Evolutionary conservation across 2,329 filamentous ascomycete genomes (phyloP), one percentile per base, ranked within the genome.

Genomic region (Talaromyces albobiverticillius): DNA sequence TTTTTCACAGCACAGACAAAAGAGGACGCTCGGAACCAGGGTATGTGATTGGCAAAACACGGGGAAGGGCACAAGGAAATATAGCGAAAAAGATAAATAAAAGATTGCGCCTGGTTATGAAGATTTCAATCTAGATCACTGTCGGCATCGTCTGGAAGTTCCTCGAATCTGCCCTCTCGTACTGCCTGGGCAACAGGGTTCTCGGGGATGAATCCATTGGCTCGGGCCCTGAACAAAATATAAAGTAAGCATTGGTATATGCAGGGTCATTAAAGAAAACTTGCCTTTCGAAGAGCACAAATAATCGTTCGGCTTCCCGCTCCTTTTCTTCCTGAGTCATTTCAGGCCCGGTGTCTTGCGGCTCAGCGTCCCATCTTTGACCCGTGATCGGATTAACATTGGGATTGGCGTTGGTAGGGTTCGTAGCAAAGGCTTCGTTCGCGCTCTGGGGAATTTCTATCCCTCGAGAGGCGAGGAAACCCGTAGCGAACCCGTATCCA

Each of bases 311-410:
- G 0, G 92, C 93, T 67, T 99, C 94, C 55, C 89, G 80, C 70
- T 96, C 89, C 70, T 93, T 96, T 74, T 97, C 93, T 60, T 92
- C 91, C 45, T 89, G 78, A 0, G 88, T 94, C 93, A 97, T 96
- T 46, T 88, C 83, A 1, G 84, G 83, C 10, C 77, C 70, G 3
- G 83, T 74, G 6, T 82, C 76, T 6, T 76, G 72, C 51, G 78
- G 80, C 70, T 93, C 88, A 34, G 77, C 79, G 60, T 90, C 86
- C 48, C 90, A 66, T 59, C 87, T 85, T 69, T 96, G 92, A 0
- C 92, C 92, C 1, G 92, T 96, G 29, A 96, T 83, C 0, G 92
- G 90, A 60, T 96, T 96, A 50, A 95, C 75, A 2, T 62, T 58
- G 2, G 63, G 46, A 45, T 65, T 58, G 11, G 65, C 50, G 3